A percentile compares a stretch with the other conserved stretches of the same genome.
phyloP scores from a whole-genome alignment of 2,329 filamentous ascomycete genomes.

The Xylaria hypoxylon region DNA sequence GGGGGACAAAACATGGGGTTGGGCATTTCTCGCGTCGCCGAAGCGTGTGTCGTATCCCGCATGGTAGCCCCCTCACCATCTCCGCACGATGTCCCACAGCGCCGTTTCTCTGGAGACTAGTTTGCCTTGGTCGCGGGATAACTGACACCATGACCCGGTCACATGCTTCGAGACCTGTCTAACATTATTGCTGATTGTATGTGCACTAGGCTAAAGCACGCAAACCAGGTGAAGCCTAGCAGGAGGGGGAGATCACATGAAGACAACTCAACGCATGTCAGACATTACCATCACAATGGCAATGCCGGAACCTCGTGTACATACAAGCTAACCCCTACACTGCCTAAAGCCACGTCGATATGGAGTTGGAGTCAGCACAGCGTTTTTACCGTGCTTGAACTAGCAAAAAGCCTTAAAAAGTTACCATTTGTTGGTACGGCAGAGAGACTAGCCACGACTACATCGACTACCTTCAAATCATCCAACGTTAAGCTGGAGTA shows the following conservation, averaged over 20 bases:
- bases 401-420: not conserved
- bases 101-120: constrained; percentile 14
- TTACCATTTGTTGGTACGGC: not conserved
- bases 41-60: constrained; percentile 25
- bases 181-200: constrained; percentile 2
- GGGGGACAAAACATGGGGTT: constrained; percentile 36
- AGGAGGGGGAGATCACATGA: constrained; percentile 37
- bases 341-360: constrained; percentile 30
- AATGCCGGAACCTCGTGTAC: constrained; percentile 20
- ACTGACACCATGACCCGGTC: constrained; percentile 9
- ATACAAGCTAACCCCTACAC: constrained; percentile 24
- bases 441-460: constrained; percentile 6
- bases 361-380: constrained; percentile 23
- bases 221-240: constrained; percentile 14
- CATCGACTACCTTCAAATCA: not conserved
- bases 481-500: not conserved
- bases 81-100: constrained; percentile 18
- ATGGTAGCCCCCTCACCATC: constrained; percentile 17
- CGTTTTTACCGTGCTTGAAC: not conserved
- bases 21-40: constrained; percentile 17
- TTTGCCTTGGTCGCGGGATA: constrained; percentile 15
- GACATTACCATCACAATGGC: constrained; percentile 23
- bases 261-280: constrained; percentile 34
- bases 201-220: constrained; percentile 19
- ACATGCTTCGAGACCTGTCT: constrained; percentile 16